Evolutionary conservation across 2,329 filamentous ascomycete genomes (phyloP).

Genomic region (Colletotrichum sp.): DNA sequence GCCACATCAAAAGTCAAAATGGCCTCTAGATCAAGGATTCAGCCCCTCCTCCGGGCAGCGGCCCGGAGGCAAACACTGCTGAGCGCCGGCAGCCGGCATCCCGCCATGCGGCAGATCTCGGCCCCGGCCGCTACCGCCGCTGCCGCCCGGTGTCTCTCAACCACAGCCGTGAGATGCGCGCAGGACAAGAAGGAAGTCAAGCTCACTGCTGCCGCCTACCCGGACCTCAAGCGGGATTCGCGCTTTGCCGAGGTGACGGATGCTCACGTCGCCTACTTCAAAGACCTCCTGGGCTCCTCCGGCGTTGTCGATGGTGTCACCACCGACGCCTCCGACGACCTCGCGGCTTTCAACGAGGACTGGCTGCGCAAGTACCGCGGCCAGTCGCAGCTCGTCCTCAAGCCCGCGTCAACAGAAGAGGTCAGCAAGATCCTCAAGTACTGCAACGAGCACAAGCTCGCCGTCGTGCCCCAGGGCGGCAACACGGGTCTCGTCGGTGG

Average conservation of each 20-base stretch:
- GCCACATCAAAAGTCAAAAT: slow-evolving; percentile 1
- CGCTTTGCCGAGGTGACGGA: slow-evolving; percentile 75
- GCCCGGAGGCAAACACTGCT: slow-evolving; percentile 20
- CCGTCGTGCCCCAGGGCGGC: slow-evolving; percentile 95
- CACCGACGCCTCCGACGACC: slow-evolving; percentile 73
- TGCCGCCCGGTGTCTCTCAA: slow-evolving; percentile 7
- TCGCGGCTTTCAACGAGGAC: slow-evolving; percentile 93
- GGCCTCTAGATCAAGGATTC: slow-evolving; percentile 22
- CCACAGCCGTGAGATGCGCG: slow-evolving; percentile 9
- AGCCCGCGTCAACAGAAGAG: slow-evolving; percentile 83
- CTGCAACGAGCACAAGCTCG: slow-evolving; percentile 91
- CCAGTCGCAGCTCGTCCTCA: slow-evolving; percentile 85
- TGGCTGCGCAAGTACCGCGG: slow-evolving; percentile 99
- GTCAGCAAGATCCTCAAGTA: slow-evolving; percentile 91
- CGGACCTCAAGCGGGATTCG: slow-evolving; percentile 78
- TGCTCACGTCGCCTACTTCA: slow-evolving; percentile 85
- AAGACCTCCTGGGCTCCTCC: slow-evolving; percentile 78
- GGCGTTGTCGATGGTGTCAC: slow-evolving; percentile 87
- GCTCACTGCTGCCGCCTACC: slow-evolving; percentile 87
- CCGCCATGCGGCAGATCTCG: slow-evolving; percentile 5
- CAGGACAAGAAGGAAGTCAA: slow-evolving; percentile 43
- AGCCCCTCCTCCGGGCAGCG: slow-evolving; percentile 21
- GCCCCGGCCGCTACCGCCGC: slow-evolving; percentile 4
- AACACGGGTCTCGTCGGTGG: slow-evolving; percentile 97
- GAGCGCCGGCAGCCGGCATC: slow-evolving; percentile 8